Evolutionary conservation across 768 basidiomycete species (phyloP), one percentile per base, ranked within the genome.

Genomic region (Amanita jacksonii): DNA sequence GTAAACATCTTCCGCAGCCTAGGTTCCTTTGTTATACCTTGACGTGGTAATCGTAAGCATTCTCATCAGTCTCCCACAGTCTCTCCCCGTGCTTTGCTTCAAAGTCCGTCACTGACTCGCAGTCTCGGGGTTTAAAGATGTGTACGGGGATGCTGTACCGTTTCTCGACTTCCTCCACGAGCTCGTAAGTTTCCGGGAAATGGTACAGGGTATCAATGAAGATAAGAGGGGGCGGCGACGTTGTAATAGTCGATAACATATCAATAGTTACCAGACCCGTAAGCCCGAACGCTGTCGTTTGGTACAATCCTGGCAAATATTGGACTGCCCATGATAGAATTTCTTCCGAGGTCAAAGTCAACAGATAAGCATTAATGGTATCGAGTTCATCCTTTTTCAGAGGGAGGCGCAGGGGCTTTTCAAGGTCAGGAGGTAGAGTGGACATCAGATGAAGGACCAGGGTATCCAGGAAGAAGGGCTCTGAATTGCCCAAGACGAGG

Each of bases 161-260:
- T 52, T 69, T 60, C 55, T 81, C 77, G 13, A 92, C 87, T n/a
- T 81, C 78, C 28, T 82, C 76, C 8, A 93, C 84, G 35, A 99
- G 81, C 45, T 81, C 79, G 55, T 96, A 83, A 4, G 94, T 98
- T 66, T 97, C 89, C 3, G 70, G 68, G 64, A 99, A 99, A 66
- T 98, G 96, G 59, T 97, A 91, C 10, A 98, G 71, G 0, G 96
- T 98, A 66, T 99, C 93, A 58, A 97, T 65, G 67, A 99, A 98
- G 66, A 98, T 91, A 15, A 97, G 73, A 1, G 92, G 90, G 1
- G 87, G 87, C 0, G 76, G 73, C 13, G 64, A 57, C 20, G 66
- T 48, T 2, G 82, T 81, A 49, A 92, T 68, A 60, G 87, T 86
- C 25, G 87, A 83, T 43, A 98, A 77, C 89, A 99, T 96, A 60